These are phyloP conservation scores for Trametes polyzona DNA, from an alignment of 1,284 basidiomycete species.

Conservation along the genomic window DNA sequence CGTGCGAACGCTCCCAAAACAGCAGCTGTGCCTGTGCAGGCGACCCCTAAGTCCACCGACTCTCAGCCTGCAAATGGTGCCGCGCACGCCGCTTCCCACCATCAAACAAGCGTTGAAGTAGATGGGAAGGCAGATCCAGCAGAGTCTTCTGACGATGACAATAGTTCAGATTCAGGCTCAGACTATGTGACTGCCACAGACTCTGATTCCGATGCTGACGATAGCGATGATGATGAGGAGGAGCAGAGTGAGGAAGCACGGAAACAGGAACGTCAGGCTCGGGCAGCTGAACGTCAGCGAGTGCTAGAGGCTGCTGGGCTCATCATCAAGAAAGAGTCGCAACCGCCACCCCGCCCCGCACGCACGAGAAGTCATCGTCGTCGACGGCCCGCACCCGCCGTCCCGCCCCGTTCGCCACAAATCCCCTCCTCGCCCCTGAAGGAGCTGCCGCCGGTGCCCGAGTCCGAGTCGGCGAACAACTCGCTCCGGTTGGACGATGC, in stretches of 20 bases:
- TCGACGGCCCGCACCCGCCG: constrained; percentile 58
- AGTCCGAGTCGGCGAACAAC: constrained; percentile 27
- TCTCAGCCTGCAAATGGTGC: not conserved
- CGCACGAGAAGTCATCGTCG: constrained; percentile 36
- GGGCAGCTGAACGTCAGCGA: constrained; percentile 77
- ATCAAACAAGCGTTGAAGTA: not conserved
- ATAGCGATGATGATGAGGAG: constrained; percentile 42
- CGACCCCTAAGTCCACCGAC: not conserved
- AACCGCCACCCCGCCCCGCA: constrained; percentile 42
- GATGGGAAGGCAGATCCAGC: not conserved
- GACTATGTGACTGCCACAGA: constrained; percentile 37
- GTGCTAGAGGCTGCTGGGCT: constrained; percentile 90
- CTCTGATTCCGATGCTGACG: constrained; percentile 52
- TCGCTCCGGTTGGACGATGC: constrained; percentile 75
- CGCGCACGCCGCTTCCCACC: not conserved
- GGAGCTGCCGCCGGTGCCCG: constrained; percentile 58
- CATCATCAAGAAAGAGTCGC: constrained; percentile 63
- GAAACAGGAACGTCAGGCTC: constrained; percentile 60
- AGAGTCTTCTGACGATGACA: constrained; percentile 34
- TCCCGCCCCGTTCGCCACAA: constrained; percentile 31
- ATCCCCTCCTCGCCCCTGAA: constrained; percentile 37
- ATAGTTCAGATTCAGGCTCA: constrained; percentile 5
- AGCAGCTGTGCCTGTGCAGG: constrained; percentile 7
- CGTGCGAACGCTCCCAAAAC: constrained; percentile 17
- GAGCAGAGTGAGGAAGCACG: constrained; percentile 48